Conservation (phyloP, 2,329 filamentous ascomycete genomes). For the Sarocladium kiliense region DNA sequence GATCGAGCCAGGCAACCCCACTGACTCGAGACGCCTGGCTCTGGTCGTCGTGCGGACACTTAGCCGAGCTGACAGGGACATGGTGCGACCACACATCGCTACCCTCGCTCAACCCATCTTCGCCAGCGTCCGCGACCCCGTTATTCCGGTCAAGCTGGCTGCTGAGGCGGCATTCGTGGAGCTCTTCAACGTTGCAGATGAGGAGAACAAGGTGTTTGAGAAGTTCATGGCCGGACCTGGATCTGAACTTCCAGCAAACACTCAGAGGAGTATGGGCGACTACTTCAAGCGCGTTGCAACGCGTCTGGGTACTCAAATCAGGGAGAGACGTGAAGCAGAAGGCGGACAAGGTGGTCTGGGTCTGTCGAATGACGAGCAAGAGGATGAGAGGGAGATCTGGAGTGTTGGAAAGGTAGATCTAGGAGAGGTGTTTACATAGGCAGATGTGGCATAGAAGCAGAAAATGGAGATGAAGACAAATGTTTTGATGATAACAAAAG, state of each 20-base stretch:
- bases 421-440: constrained; percentile 44
- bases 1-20: constrained; percentile 71
- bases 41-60: constrained; percentile 86
- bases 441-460: constrained; percentile 14
- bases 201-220: constrained; percentile 82
- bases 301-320: constrained; percentile 77
- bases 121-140: constrained; percentile 78
- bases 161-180: constrained; percentile 92
- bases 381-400: constrained; percentile 95
- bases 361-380: constrained; percentile 81
- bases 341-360: constrained; percentile 83
- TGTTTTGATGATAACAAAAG: neutral
- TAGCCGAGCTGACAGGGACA: constrained; percentile 70
- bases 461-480: constrained; percentile 5
- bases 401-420: constrained; percentile 88
- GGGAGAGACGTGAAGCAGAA: constrained; percentile 86
- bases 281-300: constrained; percentile 94
- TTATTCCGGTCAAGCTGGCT: constrained; percentile 93
- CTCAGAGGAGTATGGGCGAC: constrained; percentile 87
- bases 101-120: constrained; percentile 82
- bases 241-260: constrained; percentile 60
- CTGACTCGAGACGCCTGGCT: constrained; percentile 78
- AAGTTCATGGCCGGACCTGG: constrained; percentile 74
- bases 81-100: constrained; percentile 75
- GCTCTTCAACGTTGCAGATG: constrained; percentile 84